Evolutionary conservation across 768 basidiomycete species (phyloP), one percentile per base, ranked within the genome.

Genomic region (Pilatotrama ljubarskyi): DNA sequence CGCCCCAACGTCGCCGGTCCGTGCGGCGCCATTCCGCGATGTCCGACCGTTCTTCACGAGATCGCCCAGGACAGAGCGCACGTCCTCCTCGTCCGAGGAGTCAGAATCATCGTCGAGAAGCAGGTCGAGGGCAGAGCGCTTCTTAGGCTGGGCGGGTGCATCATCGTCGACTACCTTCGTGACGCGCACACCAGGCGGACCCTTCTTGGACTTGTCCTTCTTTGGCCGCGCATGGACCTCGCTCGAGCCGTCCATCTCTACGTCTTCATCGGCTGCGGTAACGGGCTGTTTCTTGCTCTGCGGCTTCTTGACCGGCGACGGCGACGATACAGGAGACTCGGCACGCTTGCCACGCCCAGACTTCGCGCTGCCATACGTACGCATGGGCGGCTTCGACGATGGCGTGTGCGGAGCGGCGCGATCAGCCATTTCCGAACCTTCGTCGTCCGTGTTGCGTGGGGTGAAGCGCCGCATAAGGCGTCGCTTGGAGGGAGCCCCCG

Each of bases 401-500:
- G 61, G 37, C 0, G 46, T 35, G 18, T 29, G 32, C 7, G 25
- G 8, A 3, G 42, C 48, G 36, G 29, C 37, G 10, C 29, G 29
- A 32, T 32, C 29, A 4, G 29, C 29, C 29, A 4, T 32, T 22
- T 26, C 29, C 38, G 52, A 35, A 4, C 32, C 44, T 42, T 64
- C 64, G 11, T 64, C 52, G n/a, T 64, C 59, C 6, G 64, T 51
- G 17, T 54, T 58, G 29, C 56, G 56, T 3, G 56, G 43, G 7
- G 60, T 46, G 40, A 42, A 55, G 5, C 55, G 17, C 17, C 58
- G 54, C n/a, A 59, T 51, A n/a, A 64, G 64, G 25, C 57, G 57
- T 18, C 62, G 25, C 38, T 55, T 58, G 18, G 29, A 8, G 5
- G 44, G 14, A 1, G 44, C 29, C 1, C 51, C 54, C 7, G 18